These are phyloP conservation scores for Phlebiopsis flavidoalba DNA, from an alignment of 768 basidiomycete genomes.

Conservation along the genomic window DNA sequence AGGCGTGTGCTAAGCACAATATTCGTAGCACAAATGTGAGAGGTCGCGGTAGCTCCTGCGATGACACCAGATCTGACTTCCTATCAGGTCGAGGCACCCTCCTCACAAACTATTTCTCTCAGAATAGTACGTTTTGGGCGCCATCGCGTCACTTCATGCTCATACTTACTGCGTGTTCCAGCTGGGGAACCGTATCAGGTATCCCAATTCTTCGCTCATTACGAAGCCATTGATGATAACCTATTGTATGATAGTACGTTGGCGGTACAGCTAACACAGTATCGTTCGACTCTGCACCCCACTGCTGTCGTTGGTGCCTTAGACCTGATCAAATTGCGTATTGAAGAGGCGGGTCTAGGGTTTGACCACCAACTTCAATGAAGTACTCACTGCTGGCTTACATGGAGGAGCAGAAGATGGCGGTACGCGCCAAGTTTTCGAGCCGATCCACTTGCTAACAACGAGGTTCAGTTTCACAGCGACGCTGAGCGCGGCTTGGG, in stretches of 20 bases:
- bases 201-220: background rate
- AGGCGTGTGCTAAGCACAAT: conserved; percentile 2
- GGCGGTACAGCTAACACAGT: conserved; percentile 72
- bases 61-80: conserved; percentile 2
- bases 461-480: conserved; percentile 63
- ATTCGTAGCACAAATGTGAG: conserved; percentile 64
- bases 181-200: conserved; percentile 82
- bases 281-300: conserved; percentile 55
- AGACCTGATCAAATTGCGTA: conserved; percentile 51
- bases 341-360: conserved; percentile 37
- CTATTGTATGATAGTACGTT: conserved; percentile 50
- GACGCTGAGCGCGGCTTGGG: conserved; percentile 74
- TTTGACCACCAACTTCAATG: conserved; percentile 53
- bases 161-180: conserved; percentile 20
- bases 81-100: conserved; percentile 58
- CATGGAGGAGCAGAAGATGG: conserved; percentile 83
- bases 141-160: conserved; percentile 1
- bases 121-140: conserved; percentile 54
- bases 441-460: background rate
- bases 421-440: conserved; percentile 41
- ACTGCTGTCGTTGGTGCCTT: conserved; percentile 54
- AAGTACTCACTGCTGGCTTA: conserved; percentile 78
- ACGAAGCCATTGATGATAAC: background rate
- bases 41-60: background rate
- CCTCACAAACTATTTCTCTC: conserved; percentile 80